These are phyloP conservation scores for Boletus tylopilopsis DNA, from an alignment of 768 basidiomycete species.

Conservation along the genomic window DNA sequence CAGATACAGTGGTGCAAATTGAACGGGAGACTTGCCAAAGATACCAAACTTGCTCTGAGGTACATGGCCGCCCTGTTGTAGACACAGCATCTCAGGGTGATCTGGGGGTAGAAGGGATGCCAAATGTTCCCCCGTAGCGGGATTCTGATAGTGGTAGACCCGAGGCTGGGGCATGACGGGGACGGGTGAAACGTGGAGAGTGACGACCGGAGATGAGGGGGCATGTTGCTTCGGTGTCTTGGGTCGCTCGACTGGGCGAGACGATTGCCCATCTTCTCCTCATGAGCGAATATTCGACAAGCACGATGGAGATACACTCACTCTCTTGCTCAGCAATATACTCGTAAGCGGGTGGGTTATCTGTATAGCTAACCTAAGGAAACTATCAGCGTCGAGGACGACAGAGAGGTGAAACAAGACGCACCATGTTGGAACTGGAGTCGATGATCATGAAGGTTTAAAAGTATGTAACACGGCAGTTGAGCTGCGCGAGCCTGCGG, in stretches of 20 bases:
- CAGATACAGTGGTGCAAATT: not conserved
- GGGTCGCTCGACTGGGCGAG: constrained; percentile 1
- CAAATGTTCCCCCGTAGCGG: constrained; percentile 51
- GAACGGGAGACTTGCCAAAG: constrained; percentile 47
- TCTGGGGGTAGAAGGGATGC: constrained; percentile 67
- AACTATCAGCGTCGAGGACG: not conserved
- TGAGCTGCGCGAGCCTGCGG: constrained; percentile 18
- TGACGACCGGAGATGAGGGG: constrained; percentile 11
- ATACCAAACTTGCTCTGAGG: constrained; percentile 62
- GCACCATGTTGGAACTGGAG: constrained; percentile 26
- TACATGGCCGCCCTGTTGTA: constrained; percentile 73
- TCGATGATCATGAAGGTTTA: constrained; percentile 29
- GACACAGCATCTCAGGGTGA: constrained; percentile 81
- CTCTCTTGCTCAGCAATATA: constrained; percentile 29
- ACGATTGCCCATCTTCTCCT: constrained; percentile 8
- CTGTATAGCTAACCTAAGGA: constrained; percentile 17
- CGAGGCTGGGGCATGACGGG: constrained; percentile 40
- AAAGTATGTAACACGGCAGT: not conserved
- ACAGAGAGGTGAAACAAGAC: not conserved
- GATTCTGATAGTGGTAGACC: constrained; percentile 69
- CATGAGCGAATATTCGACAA: not conserved
- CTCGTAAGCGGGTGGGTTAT: constrained; percentile 53
- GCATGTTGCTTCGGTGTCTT: constrained; percentile 6
- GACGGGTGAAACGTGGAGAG: constrained; percentile 28
- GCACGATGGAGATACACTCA: constrained; percentile 16